Evolutionary conservation across 2,329 filamentous ascomycete species (phyloP), one percentile per base, ranked within the genome.

Genomic region (Alternaria gaisen): DNA sequence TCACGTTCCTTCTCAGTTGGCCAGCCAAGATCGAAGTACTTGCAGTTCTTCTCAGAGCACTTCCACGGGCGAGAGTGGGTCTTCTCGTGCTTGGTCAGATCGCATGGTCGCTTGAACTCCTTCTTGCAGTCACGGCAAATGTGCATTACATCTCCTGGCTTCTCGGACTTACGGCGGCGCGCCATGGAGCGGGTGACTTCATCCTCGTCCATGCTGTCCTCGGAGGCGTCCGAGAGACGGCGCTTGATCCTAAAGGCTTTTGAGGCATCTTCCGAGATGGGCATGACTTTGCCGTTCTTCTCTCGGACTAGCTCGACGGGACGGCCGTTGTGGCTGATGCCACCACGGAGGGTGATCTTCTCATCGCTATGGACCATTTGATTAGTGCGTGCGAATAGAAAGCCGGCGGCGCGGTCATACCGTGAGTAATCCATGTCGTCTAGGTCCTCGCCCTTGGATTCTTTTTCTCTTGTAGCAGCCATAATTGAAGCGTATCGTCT

Each of bases 1-100:
- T 97, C 94, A 80, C 94, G 91, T 82, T 98, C 95, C 82, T 99
- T 98, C 81, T 98, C 94, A 0, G 95, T 98, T 5, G 95, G 94
- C 91, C 94, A 98, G 51, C 95, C 95, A 71, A 91, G 88, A 34
- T 90, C 87, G 77, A 91, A 88, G 80, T 97, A 98, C 77, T 96
- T 97, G 91, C 95, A 98, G 46, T 87, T 89, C 41, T 86, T 75
- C 22, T 92, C 84, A 7, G 89, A 86, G 80, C 95, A 99, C 83
- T 99, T 99, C 91, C 92, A 97, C 10, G 94, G 95, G 36, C 95
- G 91, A 57, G 92, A 93, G 79, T 99, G 95, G 0, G 94, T 98
- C 85, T 98, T 99, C 82, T 97, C 91, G 81, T 99, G 95, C 84
- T 98, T 98, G 68, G 93, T 97, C 60, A 98, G 84, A 78, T 99